Evolutionary conservation across 2,329 filamentous ascomycete species (phyloP).

Genomic region (Fusarium sulawesiense): DNA sequence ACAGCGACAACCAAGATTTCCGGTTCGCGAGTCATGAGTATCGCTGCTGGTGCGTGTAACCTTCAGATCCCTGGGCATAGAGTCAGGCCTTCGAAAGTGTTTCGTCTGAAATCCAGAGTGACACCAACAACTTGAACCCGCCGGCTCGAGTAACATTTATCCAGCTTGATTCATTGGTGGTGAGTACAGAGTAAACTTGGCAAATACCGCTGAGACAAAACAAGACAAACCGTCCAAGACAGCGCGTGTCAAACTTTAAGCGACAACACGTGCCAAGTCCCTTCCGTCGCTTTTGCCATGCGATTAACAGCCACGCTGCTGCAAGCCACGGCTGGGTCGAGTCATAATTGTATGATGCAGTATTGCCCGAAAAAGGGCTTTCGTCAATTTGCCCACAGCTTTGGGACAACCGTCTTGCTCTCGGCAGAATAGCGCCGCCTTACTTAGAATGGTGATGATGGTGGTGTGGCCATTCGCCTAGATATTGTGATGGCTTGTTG

Average conservation of each 20-base stretch:
- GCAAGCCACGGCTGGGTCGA: slow-evolving; percentile 38
- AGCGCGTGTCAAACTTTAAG: slow-evolving; percentile 44
- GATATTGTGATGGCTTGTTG: neutral
- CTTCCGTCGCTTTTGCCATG: slow-evolving; percentile 38
- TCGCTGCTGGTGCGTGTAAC: slow-evolving; percentile 25
- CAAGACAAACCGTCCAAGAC: slow-evolving; percentile 29
- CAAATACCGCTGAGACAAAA: slow-evolving; percentile 34
- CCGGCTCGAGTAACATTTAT: slow-evolving; percentile 15
- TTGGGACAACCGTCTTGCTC: neutral
- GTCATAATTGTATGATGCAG: slow-evolving; percentile 32
- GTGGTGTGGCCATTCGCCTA: neutral
- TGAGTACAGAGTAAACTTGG: slow-evolving; percentile 18
- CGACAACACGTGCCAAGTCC: slow-evolving; percentile 45
- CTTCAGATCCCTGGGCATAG: slow-evolving; percentile 5
- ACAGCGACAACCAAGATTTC: slow-evolving; percentile 34
- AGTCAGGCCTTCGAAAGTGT: slow-evolving; percentile 10
- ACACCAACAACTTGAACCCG: neutral
- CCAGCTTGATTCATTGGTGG: slow-evolving; percentile 8
- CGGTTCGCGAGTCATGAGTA: slow-evolving; percentile 28
- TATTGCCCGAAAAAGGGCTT: neutral
- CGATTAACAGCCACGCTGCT: slow-evolving; percentile 30
- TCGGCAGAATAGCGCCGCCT: neutral
- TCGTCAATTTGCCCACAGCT: neutral
- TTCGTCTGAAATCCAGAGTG: slow-evolving; percentile 22
- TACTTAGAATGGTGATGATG: neutral